phyloP scores from a whole-genome alignment of 164 flowering plant genomes.

The Paratinospora sagittata region DNA sequence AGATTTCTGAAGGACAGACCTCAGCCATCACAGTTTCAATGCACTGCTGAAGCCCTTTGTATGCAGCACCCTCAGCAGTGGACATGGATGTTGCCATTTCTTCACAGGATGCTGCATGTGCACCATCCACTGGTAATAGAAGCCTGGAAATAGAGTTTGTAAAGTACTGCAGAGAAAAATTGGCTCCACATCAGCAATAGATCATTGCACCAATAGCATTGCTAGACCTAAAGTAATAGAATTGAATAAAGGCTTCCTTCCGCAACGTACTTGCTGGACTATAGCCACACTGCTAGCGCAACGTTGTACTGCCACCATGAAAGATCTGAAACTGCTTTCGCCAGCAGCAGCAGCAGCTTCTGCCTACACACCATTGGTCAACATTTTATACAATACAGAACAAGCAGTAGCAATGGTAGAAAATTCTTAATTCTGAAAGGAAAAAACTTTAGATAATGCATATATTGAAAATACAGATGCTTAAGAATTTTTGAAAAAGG shows the following conservation, averaged over 20 bases:
- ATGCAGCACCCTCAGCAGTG: slow-evolving; percentile 91
- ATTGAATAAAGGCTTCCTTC: neutral
- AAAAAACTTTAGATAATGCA: neutral
- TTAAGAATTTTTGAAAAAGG: neutral
- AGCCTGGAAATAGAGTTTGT: slow-evolving; percentile 88
- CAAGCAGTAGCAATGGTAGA: neutral
- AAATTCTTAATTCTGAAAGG: neutral
- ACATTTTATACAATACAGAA: slow-evolving; percentile 7
- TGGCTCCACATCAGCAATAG: neutral
- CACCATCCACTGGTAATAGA: slow-evolving; percentile 93
- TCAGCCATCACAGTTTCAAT: slow-evolving; percentile 99
- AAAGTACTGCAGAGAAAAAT: slow-evolving; percentile 56
- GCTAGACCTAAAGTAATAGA: neutral
- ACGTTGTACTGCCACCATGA: slow-evolving; percentile 98
- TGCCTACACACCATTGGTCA: slow-evolving; percentile 50
- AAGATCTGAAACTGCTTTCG: slow-evolving; percentile 96
- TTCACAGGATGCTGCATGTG: slow-evolving; percentile 97
- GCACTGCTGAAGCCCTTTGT: slow-evolving; percentile 97
- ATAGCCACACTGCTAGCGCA: slow-evolving; percentile 97
- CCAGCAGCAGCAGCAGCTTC: slow-evolving; percentile 99
- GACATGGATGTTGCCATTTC: slow-evolving; percentile 97
- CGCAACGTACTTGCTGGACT: slow-evolving; percentile 77
- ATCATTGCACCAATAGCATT: neutral
- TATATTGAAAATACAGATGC: neutral
- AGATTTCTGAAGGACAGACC: slow-evolving; percentile 40